Base-by-base conservation (phyloP, 2,329 filamentous ascomycete species). In the Diaporthe sp. region DNA sequence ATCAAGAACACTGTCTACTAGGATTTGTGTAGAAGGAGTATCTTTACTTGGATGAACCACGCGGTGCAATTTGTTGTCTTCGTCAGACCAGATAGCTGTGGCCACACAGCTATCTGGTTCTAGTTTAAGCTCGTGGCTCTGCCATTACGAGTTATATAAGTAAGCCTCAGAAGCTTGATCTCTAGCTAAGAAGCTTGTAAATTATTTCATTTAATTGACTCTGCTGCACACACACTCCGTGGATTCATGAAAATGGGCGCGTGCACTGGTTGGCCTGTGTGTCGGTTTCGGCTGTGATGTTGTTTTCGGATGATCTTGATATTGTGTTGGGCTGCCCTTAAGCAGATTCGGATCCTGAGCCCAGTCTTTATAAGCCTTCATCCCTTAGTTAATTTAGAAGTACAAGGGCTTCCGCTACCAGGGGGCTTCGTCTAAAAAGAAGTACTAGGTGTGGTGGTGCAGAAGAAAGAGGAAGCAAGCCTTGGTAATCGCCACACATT, bases 1-100 rank as follows among this genome's bases (percentile, higher is more conserved):
- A 73, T 73, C 47, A 67, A 67, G 50, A 45, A 69, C n/a, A 61
- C 61, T 19, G 42, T 38, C 38, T 61, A 61, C 8, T 72, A 72
- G 42, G 40, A 52, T 17, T 61, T 9, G 13, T 47, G 4, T 33
- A 33, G 5, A n/a, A 47, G 19, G 4, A 17, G 19, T 35, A 66
- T 50, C 12, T 66, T 47, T 25, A 2, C 47, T 35, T 47, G 9
- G 28, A 9, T 2, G 28, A 35, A 33, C 17, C 15, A n/a, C 25
- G 40, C 60, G 7, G 8, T 33, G 7, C 7, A n/a, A 15, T 2
- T 64, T 33, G 40, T 19, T 64, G 25, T 45, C 25, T 47, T 47
- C n/a, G 13, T 64, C 17, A 45, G n/a, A 30, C n/a, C 2, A 33
- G 30, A 45, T 45, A 7, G 58, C 25, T 45, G n/a, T 30, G 58